Base-by-base conservation (phyloP, 148 eudicot genomes). In the Oxyria digyna region DNA sequence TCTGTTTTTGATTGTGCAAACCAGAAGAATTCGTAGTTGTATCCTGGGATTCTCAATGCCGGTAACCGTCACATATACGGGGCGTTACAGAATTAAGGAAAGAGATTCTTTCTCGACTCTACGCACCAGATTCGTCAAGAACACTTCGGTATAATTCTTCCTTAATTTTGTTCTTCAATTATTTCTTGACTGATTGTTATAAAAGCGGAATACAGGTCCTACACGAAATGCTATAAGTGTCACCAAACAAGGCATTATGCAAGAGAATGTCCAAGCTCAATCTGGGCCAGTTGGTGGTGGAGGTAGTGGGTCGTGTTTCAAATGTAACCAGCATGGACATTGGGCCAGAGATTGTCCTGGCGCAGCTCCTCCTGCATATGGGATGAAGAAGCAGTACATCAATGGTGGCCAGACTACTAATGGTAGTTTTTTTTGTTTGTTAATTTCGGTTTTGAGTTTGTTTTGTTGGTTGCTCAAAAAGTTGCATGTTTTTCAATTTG, bases 191-290 rank as follows among this genome's bases (percentile, higher is more conserved):
- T n/a, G n/a, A n/a, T n/a, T n/a, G n/a, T n/a, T n/a, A n/a, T n/a
- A n/a, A n/a, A n/a, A n/a, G n/a, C n/a, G n/a, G n/a, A n/a, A n/a
- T n/a, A n/a, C n/a, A n/a, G n/a, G n/a, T n/a, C n/a, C n/a, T n/a
- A n/a, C n/a, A n/a, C 70, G 54, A 78, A 79, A 73, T 93, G 98
- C 76, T 92, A 8, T 31, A 89, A 92, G 67, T 89, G 98, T 73
- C 85, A 87, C 72, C 84, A 86, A 62, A 0, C 48, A 45, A 96
- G 98, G 71, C 98, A 92, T 75, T 87, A 83, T 83, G 91, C 98
- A 0, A 83, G 71, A 67, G 85, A 92, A 69, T 92, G 96, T 45
- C 96, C 96, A 81, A 81, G 31, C 57, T 50, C 57, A 20, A 18
- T 50, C 57, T 50, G 24, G 24, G 57, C 26, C 27, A 18, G 26